Percentiles rank a stretch among this genome's conserved stretches.
These are phyloP conservation scores for Parafenestella ontariensis DNA, from an alignment of 2,329 filamentous ascomycete genomes.

Conservation along the genomic window DNA sequence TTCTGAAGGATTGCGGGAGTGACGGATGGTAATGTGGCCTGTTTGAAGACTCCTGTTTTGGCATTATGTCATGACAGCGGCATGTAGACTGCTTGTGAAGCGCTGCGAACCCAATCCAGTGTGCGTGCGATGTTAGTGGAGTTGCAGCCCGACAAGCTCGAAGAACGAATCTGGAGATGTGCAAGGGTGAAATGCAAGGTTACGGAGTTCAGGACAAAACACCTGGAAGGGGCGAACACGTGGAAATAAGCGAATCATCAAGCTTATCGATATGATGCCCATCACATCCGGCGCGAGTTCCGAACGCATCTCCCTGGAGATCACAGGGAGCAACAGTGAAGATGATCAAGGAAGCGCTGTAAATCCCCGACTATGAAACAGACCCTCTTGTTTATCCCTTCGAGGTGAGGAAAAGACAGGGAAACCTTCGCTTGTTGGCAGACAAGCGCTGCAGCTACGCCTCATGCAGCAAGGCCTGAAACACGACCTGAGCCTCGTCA, in stretches of 20 bases:
- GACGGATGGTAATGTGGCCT: constrained; percentile 2
- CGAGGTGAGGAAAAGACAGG: constrained; percentile 4
- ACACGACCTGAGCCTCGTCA: constrained; percentile 20
- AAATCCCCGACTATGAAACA: constrained; percentile 16
- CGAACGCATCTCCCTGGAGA: constrained; percentile 1
- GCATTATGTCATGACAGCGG: not conserved
- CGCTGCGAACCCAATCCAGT: not conserved
- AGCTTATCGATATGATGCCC: constrained; percentile 19
- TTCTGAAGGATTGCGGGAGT: not conserved
- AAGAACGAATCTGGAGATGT: not conserved
- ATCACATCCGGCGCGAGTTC: constrained; percentile 3
- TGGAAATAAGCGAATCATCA: constrained; percentile 12
- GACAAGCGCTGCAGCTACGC: constrained; percentile 31
- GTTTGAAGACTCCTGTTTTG: not conserved
- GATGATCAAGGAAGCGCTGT: not conserved
- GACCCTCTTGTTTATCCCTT: constrained; percentile 7
- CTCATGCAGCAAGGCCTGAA: constrained; percentile 30
- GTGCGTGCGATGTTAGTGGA: not conserved
- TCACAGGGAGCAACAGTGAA: no score
- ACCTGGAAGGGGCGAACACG: constrained; percentile 11
- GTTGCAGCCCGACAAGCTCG: not conserved
- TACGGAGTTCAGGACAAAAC: constrained; percentile 3
- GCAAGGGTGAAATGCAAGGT: constrained; percentile 1
- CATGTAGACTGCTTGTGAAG: not conserved
- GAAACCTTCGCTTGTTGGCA: constrained; percentile 7